Conservation (phyloP, 73 alveolate species). For the Paramecium sonneborni region DNA sequence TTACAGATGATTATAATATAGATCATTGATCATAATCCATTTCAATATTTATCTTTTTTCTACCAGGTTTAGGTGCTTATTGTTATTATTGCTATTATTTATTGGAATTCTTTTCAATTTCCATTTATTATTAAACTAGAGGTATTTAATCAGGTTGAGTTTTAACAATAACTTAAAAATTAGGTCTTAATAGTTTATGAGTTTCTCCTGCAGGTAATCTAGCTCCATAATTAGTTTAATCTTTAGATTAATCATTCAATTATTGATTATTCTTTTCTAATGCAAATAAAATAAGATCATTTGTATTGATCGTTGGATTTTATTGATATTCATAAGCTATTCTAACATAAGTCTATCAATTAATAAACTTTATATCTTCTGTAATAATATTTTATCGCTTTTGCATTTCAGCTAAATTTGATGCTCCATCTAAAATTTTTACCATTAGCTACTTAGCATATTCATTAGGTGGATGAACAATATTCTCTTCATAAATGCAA, state of each 20-base stretch:
- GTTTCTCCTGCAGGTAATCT: not conserved
- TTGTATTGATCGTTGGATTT: not conserved
- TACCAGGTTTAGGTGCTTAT: not conserved
- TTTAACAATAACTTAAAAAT: not conserved
- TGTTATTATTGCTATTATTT: too few relatives aligned
- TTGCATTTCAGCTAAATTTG: not conserved
- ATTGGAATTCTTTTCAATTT: not conserved
- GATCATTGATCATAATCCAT: conserved; percentile 7
- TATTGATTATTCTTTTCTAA: not conserved
- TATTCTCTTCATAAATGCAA: not conserved
- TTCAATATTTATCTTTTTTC: conserved; percentile 28
- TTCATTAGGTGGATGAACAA: not conserved
- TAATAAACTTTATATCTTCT: not conserved
- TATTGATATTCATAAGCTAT: not conserved
- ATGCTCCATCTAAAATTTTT: not conserved
- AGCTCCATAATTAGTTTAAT: not conserved
- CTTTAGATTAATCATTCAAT: not conserved
- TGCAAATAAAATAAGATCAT: not conserved
- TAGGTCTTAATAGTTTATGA: not conserved
- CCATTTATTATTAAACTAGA: not conserved
- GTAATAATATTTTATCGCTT: not conserved
- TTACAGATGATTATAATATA: not conserved
- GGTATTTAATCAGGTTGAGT: not conserved
- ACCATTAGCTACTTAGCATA: not conserved
- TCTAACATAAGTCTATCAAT: not conserved